These are phyloP conservation scores for Aspergillus aculeatinus DNA, from an alignment of 2,329 filamentous ascomycete species.

Conservation along the genomic window DNA sequence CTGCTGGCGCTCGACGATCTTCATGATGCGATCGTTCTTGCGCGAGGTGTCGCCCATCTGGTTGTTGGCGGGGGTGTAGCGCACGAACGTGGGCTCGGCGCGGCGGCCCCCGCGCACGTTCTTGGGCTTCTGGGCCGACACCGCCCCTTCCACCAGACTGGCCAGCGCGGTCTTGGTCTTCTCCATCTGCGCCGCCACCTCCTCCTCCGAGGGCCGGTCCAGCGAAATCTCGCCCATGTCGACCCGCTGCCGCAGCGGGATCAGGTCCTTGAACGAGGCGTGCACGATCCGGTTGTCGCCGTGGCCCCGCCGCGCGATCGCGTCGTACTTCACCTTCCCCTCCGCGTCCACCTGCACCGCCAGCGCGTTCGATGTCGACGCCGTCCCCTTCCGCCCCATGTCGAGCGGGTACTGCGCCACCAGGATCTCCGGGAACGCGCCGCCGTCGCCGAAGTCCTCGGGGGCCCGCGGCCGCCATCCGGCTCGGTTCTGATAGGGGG, in stretches of 20 bases:
- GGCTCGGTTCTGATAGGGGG: constrained; percentile 79
- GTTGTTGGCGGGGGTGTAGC: constrained; percentile 83
- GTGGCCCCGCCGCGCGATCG: constrained; percentile 88
- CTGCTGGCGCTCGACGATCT: constrained; percentile 90
- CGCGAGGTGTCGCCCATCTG: constrained; percentile 88
- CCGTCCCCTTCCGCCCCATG: constrained; percentile 78
- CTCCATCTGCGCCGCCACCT: constrained; percentile 80
- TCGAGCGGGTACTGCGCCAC: constrained; percentile 94
- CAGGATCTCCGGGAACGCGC: constrained; percentile 89
- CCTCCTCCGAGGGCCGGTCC: constrained; percentile 77
- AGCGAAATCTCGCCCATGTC: constrained; percentile 90
- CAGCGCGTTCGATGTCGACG: constrained; percentile 76
- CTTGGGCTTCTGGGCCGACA: constrained; percentile 93
- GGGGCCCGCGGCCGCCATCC: constrained; percentile 87
- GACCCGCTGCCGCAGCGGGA: constrained; percentile 87
- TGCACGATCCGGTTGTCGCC: constrained; percentile 81
- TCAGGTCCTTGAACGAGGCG: constrained; percentile 94
- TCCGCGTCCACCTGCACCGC: constrained; percentile 88
- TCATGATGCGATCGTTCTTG: constrained; percentile 95
- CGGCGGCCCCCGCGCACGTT: constrained; percentile 79
- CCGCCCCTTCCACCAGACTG: constrained; percentile 76
- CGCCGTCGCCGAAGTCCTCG: constrained; percentile 94
- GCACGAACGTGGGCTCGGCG: constrained; percentile 87
- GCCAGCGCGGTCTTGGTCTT: constrained; percentile 84
- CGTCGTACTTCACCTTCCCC: constrained; percentile 94